Percentiles rank a stretch among this genome's conserved stretches.
These are phyloP conservation scores for Aethionema arabicum DNA, from an alignment of 345 rosid species.

Conservation along the genomic window DNA sequence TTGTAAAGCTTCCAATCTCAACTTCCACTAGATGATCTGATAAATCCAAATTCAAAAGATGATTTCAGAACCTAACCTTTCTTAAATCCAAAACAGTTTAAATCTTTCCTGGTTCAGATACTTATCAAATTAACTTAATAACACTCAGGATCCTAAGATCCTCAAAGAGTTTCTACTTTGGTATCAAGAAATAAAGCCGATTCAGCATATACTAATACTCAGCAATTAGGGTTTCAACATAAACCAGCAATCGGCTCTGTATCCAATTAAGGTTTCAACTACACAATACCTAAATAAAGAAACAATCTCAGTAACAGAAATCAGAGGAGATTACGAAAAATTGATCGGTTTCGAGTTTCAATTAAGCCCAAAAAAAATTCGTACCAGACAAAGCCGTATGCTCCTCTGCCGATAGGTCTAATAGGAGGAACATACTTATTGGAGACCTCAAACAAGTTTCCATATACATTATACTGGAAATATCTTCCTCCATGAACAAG, in stretches of 20 bases:
- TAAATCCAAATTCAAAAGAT: neutral
- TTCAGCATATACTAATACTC: no score
- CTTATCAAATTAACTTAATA: neutral
- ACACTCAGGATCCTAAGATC: neutral
- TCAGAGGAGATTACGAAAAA: neutral
- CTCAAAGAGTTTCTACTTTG: neutral
- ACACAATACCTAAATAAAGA: constrained; percentile 4
- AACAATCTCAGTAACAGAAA: neutral
- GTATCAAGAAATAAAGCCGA: neutral
- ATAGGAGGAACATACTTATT: constrained; percentile 53
- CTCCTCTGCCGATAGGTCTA: constrained; percentile 60
- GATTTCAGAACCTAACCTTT: neutral
- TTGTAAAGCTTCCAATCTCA: neutral
- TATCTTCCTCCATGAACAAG: constrained; percentile 48
- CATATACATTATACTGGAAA: constrained; percentile 47
- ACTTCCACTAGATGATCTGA: neutral
- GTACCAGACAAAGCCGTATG: constrained; percentile 63
- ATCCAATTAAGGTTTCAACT: constrained; percentile 3
- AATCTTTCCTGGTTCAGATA: neutral
- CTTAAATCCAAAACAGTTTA: neutral
- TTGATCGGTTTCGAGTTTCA: neutral
- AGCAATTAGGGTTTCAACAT: no score
- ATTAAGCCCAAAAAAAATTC: neutral
- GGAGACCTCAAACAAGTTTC: constrained; percentile 55
- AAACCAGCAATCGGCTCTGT: neutral